A percentile compares a stretch with the other conserved stretches of the same genome.
phyloP scores from a whole-genome alignment of 805 yeast genomes.

The Brettanomyces naardenensis region DNA sequence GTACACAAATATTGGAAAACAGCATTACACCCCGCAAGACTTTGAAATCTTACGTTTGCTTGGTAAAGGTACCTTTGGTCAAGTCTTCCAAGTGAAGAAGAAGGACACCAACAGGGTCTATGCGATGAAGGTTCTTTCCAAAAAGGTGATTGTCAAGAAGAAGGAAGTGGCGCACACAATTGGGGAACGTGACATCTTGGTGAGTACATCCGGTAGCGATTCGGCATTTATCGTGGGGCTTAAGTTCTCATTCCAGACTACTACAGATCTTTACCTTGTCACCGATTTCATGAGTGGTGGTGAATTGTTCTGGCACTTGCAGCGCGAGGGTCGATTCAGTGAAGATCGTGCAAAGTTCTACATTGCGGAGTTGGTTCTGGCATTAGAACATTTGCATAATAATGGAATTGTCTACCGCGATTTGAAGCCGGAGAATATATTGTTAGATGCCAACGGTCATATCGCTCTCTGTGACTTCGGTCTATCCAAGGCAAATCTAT shows the following conservation, averaged over 20 bases:
- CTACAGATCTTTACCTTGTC: conserved; percentile 82
- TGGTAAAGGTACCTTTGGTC: conserved; percentile 97
- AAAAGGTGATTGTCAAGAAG: conserved; percentile 91
- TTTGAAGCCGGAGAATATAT: conserved; percentile 92
- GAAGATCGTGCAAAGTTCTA: conserved; percentile 95
- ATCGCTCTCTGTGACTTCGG: conserved; percentile 98
- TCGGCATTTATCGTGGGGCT: conserved; percentile 89
- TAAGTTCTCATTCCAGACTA: conserved; percentile 95
- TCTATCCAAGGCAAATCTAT: conserved; percentile 83
- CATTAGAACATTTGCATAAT: conserved; percentile 90
- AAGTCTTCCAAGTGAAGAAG: conserved; percentile 92
- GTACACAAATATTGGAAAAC: conserved; percentile 60
- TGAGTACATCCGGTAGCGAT: conserved; percentile 75
- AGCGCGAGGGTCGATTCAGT: conserved; percentile 88
- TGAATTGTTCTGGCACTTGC: conserved; percentile 69
- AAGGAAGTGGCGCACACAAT: conserved; percentile 97
- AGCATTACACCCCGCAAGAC: conserved; percentile 87
- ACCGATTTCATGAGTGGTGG: conserved; percentile 99
- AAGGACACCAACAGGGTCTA: conserved; percentile 83
- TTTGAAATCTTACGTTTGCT: conserved; percentile 84
- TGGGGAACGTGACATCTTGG: conserved; percentile 92
- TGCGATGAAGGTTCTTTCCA: conserved; percentile 95
- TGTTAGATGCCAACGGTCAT: conserved; percentile 94
- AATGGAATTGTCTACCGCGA: conserved; percentile 95
- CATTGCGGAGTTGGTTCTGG: conserved; percentile 90